Base-by-base conservation (phyloP, 768 basidiomycete species). In the Mycena venus region DNA sequence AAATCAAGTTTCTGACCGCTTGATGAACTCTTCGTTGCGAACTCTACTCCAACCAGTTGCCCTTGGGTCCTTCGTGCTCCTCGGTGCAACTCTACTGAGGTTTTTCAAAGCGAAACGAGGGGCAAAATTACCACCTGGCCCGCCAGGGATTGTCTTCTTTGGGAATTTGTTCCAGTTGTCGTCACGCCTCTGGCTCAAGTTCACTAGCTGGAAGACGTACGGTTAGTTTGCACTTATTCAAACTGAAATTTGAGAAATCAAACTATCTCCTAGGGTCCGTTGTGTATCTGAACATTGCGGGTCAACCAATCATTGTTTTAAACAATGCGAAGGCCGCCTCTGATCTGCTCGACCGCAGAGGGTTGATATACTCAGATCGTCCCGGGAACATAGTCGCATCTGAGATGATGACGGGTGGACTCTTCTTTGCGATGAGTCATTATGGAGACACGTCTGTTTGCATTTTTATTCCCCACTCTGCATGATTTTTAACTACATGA, bases 251-350 rank as follows among this genome's bases (percentile, higher is more conserved):
- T 5, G 19, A 27, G 42, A 14, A 19, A 25, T 42, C 36, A 32
- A 17, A n/a, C 10, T 9, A 47, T 23, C 27, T n/a, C 15, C 17
- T 61, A 64, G 78, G 78, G 17, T 79, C 83, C 10, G 82, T 86
- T 25, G 68, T 81, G 1, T 84, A 83, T 59, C 68, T 76, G 0
- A 81, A 84, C 58, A 68, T 87, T 25, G 77, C 85, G 8, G 85
- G 85, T 17, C 84, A 86, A 56, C 82, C 83, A 58, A 82, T 86
- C 25, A 29, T 87, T 21, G 27, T 86, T 29, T 60, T 86, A 21
- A 86, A 85, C 77, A 80, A 77, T 27, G 73, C 76, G 40, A 80
- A 78, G 66, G 78, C 80, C 17, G 83, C 82, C 1, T 70, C 63
- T 10, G 86, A 87, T 36, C 78, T 87, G 19, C 75, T 86, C 25